Evolutionary conservation across 1,284 basidiomycete genomes (phyloP), one percentile per base, ranked within the genome.

Genomic region (Trametes sp.): DNA sequence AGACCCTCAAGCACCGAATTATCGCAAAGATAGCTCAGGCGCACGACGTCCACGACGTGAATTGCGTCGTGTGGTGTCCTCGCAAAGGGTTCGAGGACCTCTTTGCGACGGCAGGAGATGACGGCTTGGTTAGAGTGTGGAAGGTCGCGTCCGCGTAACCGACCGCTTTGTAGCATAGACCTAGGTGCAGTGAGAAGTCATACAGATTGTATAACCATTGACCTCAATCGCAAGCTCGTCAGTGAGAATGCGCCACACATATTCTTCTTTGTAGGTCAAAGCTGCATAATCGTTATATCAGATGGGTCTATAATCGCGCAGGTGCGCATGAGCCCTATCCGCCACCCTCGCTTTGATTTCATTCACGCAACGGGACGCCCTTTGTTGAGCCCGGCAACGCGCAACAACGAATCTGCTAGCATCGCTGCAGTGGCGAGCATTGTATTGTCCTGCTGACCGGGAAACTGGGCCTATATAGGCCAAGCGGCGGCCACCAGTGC

Each of bases 81-180:
- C 78, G 87, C 29, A 69, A 75, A 14, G 89, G 87, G 1, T 80
- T 80, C 62, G 82, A 87, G 65, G 80, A 89, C 67, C 61, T 94
- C 4, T 78, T 96, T 4, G 92, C 91, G 0, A 93, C 88, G 7
- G 84, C 89, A 0, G 94, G 90, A 1, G 94, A 96, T 67, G 94
- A 96, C 72, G 90, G 92, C 5, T 73, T 79, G 26, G 82, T 90
- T 38, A 85, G 83, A 67, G 81, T 95, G 38, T 96, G 93, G 94
- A 73, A 63, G 58, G 66, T 76, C 2, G 56, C 29, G 11, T 38
- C 59, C 0, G 57, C 56, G 42, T 65, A 67, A 46, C 38, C 5
- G 8, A 41, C 0, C 21, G 13, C 26, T 4, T 29, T 60, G 52
- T 54, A 60, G 26, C 7, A 21, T 28, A 36, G 21, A 50, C n/a